Conservation (phyloP, 176 grass and related monocot species). For the Carex kokanica region DNA sequence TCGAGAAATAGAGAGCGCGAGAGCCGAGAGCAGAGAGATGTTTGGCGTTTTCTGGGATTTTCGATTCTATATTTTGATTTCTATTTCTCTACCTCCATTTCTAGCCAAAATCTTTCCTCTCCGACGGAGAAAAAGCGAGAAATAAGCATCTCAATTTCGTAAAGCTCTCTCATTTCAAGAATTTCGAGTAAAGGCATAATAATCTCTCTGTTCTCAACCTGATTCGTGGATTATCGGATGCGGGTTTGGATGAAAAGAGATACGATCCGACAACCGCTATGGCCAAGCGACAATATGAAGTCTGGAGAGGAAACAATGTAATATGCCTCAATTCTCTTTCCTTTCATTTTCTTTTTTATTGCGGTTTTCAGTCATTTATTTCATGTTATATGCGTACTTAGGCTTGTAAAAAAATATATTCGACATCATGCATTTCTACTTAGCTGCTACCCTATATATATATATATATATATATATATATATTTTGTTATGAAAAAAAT, state of each 20-base stretch:
- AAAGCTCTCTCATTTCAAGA: neutral
- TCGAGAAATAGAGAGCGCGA: neutral
- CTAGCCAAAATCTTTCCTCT: neutral
- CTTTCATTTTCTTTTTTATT: neutral
- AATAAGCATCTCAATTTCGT: neutral
- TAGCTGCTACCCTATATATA: too few relatives aligned
- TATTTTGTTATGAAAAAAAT: neutral
- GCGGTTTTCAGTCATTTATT: neutral
- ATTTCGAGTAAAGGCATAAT: too few relatives aligned
- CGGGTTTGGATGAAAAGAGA: neutral
- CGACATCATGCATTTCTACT: neutral
- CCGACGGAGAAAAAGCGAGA: neutral
- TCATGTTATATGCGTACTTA: neutral
- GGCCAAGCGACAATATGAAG: slow-evolving; percentile 66
- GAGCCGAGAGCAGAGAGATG: neutral
- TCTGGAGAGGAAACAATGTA: slow-evolving; percentile 94
- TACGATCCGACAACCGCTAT: slow-evolving; percentile 29
- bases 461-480: too few relatives aligned
- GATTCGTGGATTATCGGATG: neutral
- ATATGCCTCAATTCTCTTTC: slow-evolving; percentile 17
- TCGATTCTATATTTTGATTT: slow-evolving; percentile 4
- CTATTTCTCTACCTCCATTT: neutral
- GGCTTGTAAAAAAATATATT: slow-evolving; percentile 5
- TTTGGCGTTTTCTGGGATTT: neutral
- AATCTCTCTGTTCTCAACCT: neutral